A percentile compares a stretch with the other conserved stretches of the same genome.
Evolutionary conservation across 306 rosid species (phyloP).

Genomic region (Cicer arietinum): DNA sequence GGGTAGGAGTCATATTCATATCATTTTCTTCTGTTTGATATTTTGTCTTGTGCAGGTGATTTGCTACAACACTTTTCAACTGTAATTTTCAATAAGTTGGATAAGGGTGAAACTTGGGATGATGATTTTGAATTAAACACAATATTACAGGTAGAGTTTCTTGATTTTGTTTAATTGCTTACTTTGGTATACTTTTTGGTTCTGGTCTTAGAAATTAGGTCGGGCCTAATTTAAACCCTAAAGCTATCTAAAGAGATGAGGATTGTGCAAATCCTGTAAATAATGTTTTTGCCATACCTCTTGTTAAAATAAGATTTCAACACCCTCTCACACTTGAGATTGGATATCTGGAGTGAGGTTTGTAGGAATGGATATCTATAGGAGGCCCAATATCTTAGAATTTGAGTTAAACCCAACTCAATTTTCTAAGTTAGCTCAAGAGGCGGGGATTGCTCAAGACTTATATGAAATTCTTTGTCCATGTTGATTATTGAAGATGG

Average conservation of each 20-base stretch:
- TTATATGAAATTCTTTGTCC: neutral
- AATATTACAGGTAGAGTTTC: conserved; percentile 74
- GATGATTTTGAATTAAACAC: conserved; percentile 96
- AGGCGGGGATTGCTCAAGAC: neutral
- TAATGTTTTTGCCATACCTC: neutral
- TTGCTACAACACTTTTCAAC: conserved; percentile 92
- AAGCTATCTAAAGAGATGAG: neutral
- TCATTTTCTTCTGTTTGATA: conserved; percentile 43
- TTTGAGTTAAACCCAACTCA: conserved; percentile 12
- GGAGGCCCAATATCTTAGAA: conserved; percentile 3
- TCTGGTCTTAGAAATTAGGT: conserved; percentile 8
- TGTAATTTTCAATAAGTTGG: conserved; percentile 84
- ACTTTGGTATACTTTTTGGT: conserved; percentile 32
- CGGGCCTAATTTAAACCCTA: neutral
- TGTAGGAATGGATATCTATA: neutral
- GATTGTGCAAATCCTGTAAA: conserved; percentile 10
- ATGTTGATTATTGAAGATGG: conserved; percentile 5
- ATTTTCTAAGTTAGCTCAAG: neutral
- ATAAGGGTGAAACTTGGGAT: conserved; percentile 93
- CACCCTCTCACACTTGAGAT: conserved; percentile 5
- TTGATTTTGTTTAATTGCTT: conserved; percentile 36
- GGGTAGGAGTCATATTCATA: conserved; percentile 33
- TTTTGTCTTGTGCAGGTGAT: conserved; percentile 70
- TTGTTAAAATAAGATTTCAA: neutral
- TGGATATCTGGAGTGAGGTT: neutral